phyloP scores from a whole-genome alignment of 305 asterid species.

The Solanum hybrid region DNA sequence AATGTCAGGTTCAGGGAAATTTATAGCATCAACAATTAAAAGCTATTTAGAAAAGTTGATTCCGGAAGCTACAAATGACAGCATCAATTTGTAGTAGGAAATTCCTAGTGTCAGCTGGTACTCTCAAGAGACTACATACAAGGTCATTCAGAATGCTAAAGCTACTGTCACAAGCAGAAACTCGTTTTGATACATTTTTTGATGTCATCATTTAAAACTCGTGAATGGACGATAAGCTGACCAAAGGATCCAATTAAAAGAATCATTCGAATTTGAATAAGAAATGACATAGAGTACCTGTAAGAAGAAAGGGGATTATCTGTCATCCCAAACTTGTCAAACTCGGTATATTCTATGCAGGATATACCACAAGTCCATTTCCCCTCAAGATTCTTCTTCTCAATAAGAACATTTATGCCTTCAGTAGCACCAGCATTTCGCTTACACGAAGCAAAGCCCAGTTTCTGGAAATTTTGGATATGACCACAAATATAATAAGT shows the following conservation, averaged over 20 bases:
- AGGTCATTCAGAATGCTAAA: background rate
- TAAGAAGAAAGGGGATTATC: conserved; percentile 40
- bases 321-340: conserved; percentile 75
- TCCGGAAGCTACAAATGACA: background rate
- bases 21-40: background rate
- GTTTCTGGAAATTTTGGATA: conserved; percentile 45
- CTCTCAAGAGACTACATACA: conserved; percentile 1
- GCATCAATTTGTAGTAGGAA: background rate
- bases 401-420: conserved; percentile 89
- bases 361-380: conserved; percentile 90
- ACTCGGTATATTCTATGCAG: conserved; percentile 94
- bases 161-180: background rate
- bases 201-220: conserved; percentile 2
- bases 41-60: background rate
- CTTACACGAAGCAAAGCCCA: conserved; percentile 95
- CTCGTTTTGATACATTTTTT: background rate
- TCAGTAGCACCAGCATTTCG: conserved; percentile 83
- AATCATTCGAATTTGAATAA: conserved; percentile 6
- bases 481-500: background rate
- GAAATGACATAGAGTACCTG: conserved; percentile 36
- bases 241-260: conserved; percentile 1
- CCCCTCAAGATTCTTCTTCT: conserved; percentile 69
- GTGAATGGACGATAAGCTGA: conserved; percentile 1
- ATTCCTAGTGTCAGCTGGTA: background rate
- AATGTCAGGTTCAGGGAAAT: conserved; percentile 2